Evolutionary conservation across 1,284 basidiomycete genomes (phyloP), one percentile per base, ranked within the genome.

Genomic region (Pseudozyma pruni): DNA sequence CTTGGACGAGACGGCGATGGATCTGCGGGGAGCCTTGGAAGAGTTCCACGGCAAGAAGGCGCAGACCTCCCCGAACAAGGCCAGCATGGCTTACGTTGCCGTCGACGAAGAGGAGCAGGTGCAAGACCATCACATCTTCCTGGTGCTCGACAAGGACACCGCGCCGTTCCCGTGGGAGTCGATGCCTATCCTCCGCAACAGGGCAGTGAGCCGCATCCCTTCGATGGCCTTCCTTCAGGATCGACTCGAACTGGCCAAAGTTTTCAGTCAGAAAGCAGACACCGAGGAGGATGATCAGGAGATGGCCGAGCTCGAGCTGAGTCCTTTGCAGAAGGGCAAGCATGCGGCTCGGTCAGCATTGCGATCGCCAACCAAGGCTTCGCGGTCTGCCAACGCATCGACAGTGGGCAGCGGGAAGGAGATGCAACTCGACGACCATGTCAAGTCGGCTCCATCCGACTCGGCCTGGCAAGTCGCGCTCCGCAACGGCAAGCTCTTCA

Each of bases 161-260:
- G 91, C 94, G 76, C 87, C 89, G 0, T 86, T 98, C 59, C 95
- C 96, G 1, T 98, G 95, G 96, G 96, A 98, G 84, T 94, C 91
- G 25, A 89, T 98, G 22, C 94, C 95, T 0, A 87, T 90, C 41
- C 85, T 98, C 9, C 87, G 92, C 46, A 91, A 90, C 8, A 87
- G 89, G 55, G 92, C 93, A 40, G 88, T 98, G 74, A 94, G 91
- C 80, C 90, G 96, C 8, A 89, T 98, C 62, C 94, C 96, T 0
- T 92, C 90, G 40, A 83, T 94, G 46, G 88, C 91, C 41, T 97
- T 98, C 85, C 84, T 98, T 17, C 83, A 90, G 33, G 95, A 98
- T 79, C 88, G 93, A 31, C 59, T 76, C 50, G 63, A 71, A 41
- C 52, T 74, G 52, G 69, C 74, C 19, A 53, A 60, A 29, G 34